Conservation (phyloP, 768 basidiomycete species). For the Hygrophorus russula region DNA sequence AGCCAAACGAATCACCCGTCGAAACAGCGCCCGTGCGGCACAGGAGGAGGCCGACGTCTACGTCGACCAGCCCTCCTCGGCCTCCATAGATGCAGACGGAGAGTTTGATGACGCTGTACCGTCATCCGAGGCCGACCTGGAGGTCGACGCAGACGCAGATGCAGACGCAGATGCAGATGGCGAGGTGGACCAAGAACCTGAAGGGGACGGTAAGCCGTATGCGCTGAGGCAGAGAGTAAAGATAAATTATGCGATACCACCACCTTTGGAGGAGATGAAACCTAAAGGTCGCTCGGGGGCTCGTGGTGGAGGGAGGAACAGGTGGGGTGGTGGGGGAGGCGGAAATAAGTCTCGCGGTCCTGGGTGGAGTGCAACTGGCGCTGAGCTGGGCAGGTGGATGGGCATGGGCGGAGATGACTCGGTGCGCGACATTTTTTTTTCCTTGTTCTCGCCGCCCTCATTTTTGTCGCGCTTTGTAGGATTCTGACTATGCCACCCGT, state of each 20-base stretch:
- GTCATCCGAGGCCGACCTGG: slow-evolving; percentile 32
- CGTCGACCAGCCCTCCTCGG: slow-evolving; percentile 34
- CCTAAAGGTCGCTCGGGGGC: slow-evolving; percentile 23
- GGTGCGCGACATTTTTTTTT: slow-evolving; percentile 21
- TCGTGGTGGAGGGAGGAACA: slow-evolving; percentile 16
- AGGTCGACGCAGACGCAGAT: slow-evolving; percentile 20
- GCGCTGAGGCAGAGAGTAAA: slow-evolving; percentile 49
- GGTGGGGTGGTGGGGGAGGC: slow-evolving; percentile 19
- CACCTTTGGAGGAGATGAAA: slow-evolving; percentile 63
- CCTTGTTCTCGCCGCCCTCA: slow-evolving; percentile 1
- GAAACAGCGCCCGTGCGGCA: slow-evolving; percentile 12
- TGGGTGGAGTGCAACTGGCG: slow-evolving; percentile 73
- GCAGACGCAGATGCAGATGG: slow-evolving; percentile 34
- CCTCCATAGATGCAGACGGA: slow-evolving; percentile 44
- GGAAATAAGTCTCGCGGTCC: slow-evolving; percentile 34
- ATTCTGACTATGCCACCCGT: slow-evolving; percentile 59
- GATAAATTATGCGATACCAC: slow-evolving; percentile 77
- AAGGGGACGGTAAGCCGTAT: slow-evolving; percentile 51
- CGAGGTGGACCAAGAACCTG: slow-evolving; percentile 25
- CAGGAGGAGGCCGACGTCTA: slow-evolving; percentile 42
- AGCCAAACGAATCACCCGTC: slow-evolving; percentile 17
- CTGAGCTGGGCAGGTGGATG: slow-evolving; percentile 71
- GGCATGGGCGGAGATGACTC: slow-evolving; percentile 67
- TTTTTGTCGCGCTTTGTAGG: slow-evolving; percentile 24
- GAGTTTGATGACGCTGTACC: slow-evolving; percentile 46